phyloP scores from a whole-genome alignment of 2,329 filamentous ascomycete genomes.

The Mycosphaerelloides madeirae region DNA sequence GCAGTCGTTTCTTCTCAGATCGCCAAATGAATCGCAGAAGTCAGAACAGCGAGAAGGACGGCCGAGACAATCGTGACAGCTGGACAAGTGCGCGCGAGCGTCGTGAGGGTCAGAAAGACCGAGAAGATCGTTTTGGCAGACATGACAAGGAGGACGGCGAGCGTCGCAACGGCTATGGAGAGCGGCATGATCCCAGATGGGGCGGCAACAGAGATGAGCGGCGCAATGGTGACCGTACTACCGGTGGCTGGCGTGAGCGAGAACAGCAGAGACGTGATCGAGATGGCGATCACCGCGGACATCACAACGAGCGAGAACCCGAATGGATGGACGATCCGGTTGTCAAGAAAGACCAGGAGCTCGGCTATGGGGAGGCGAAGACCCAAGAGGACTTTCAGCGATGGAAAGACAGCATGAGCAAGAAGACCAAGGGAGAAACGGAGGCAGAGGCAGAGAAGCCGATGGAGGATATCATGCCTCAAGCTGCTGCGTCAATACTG shows the following conservation, averaged over 20 bases:
- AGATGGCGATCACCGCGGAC: conserved; percentile 47
- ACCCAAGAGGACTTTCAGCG: conserved; percentile 90
- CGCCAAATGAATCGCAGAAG: conserved; percentile 41
- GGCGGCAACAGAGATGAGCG: conserved; percentile 35
- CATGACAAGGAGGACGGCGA: conserved; percentile 42
- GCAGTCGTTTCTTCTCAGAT: conserved; percentile 41
- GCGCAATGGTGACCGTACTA: conserved; percentile 39
- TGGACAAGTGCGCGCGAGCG: conserved; percentile 71
- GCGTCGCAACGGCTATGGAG: conserved; percentile 60
- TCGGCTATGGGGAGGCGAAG: conserved; percentile 41
- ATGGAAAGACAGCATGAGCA: conserved; percentile 88
- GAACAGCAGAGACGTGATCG: conserved; percentile 31
- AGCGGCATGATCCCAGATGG: conserved; percentile 68
- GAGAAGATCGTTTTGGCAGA: conserved; percentile 48
- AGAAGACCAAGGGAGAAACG: conserved; percentile 40
- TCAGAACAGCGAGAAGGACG: conserved; percentile 30
- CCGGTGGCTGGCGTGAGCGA: conserved; percentile 56
- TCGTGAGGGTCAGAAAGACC: conserved; percentile 33
- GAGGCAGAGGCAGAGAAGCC: conserved; percentile 9
- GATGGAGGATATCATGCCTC: conserved; percentile 14
- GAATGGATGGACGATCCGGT: conserved; percentile 71
- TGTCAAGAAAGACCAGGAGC: conserved; percentile 62
- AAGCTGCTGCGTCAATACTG: conserved; percentile 8
- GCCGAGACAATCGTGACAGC: conserved; percentile 58
- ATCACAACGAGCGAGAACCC: conserved; percentile 69